Percentiles rank a stretch among this genome's conserved stretches.
These are phyloP conservation scores for Metarhizium anisopliae DNA, from an alignment of 2,329 filamentous ascomycete species.

Conservation along the genomic window DNA sequence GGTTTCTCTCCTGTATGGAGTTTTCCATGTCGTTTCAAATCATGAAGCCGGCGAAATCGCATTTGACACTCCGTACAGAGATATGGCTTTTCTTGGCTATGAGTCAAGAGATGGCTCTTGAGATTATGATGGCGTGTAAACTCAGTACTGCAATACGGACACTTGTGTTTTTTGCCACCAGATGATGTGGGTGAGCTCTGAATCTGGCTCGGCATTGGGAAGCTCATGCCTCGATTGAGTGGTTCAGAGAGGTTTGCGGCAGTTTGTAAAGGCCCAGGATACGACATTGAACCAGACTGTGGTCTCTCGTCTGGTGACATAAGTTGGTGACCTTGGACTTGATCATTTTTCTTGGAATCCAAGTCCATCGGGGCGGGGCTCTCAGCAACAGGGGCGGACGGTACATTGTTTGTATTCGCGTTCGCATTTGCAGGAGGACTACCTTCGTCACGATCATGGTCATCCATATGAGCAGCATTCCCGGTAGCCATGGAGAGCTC, in stretches of 20 bases:
- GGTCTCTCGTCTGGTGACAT: constrained; percentile 42
- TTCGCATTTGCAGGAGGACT: constrained; percentile 19
- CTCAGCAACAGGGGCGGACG: constrained; percentile 34
- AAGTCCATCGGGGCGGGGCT: constrained; percentile 48
- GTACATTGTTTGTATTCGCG: constrained; percentile 34
- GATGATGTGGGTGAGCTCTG: constrained; percentile 50
- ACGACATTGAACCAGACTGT: constrained; percentile 43
- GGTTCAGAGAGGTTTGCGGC: constrained; percentile 33
- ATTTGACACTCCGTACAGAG: constrained; percentile 89
- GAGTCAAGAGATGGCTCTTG: constrained; percentile 93
- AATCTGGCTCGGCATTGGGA: constrained; percentile 40
- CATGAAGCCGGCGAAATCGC: constrained; percentile 85
- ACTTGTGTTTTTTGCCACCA: constrained; percentile 80
- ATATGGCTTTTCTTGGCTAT: constrained; percentile 97
- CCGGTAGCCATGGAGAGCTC: constrained; percentile 23
- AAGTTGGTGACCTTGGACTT: constrained; percentile 28
- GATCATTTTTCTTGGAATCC: constrained; percentile 32
- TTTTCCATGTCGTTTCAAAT: constrained; percentile 92
- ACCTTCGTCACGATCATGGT: constrained; percentile 34
- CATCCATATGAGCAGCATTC: constrained; percentile 26
- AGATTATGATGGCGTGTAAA: constrained; percentile 97
- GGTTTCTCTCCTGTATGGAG: constrained; percentile 93
- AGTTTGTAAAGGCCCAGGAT: constrained; percentile 41
- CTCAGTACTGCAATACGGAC: constrained; percentile 90
- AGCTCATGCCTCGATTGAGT: constrained; percentile 44